Base-by-base conservation (phyloP, 805 yeast species). In the Candida stauntonica region DNA sequence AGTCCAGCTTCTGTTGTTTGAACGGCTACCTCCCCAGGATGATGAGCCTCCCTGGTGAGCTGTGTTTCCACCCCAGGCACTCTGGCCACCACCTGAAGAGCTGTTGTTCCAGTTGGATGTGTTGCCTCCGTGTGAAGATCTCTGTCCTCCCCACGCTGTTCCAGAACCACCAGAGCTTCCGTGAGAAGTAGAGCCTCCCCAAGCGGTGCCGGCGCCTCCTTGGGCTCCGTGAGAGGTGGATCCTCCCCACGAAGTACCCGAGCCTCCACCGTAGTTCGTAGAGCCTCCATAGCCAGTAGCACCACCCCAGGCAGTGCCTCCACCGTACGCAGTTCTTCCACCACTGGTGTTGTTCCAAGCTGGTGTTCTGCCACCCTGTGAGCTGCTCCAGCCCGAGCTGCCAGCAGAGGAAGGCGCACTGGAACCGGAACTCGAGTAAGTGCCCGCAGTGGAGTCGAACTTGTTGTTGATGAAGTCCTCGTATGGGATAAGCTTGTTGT, bases 401-500 rank as follows among this genome's bases (percentile, higher is more conserved):
- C 37, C 9, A 14, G 30, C 17, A n/a, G 33, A 26, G 23, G 41
- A 19, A 2, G 16, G 16, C 5, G 7, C 11, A 7, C 12, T 15
- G 8, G 39, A 23, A 11, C 27, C 24, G 7, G 39, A 29, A 23
- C 27, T 35, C 12, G 39, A 21, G 17, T 29, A 30, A 7, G 41
- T 31, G 4, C 41, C 45, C 14, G 44, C 26, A 13, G 37, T 29
- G 7, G 55, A 31, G 35, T 51, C 55, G 23, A 50, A 51, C 41
- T 59, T 55, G 34, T 65, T 75, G 29, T 80, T 86, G 36, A 86
- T 72, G 51, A 86, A 83, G 47, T 87, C 85, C 51, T 83, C 81
- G 58, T 86, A 87, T 15, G 95, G 82, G 29, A 83, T 70, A 41
- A 86, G 73, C 47, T 72, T 79, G 33, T 87, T 87, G 36, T 75